A percentile compares a stretch with the other conserved stretches of the same genome.
These are phyloP conservation scores for Berkeleyomyces basicola DNA, from an alignment of 2,329 filamentous ascomycete species.

Conservation along the genomic window DNA sequence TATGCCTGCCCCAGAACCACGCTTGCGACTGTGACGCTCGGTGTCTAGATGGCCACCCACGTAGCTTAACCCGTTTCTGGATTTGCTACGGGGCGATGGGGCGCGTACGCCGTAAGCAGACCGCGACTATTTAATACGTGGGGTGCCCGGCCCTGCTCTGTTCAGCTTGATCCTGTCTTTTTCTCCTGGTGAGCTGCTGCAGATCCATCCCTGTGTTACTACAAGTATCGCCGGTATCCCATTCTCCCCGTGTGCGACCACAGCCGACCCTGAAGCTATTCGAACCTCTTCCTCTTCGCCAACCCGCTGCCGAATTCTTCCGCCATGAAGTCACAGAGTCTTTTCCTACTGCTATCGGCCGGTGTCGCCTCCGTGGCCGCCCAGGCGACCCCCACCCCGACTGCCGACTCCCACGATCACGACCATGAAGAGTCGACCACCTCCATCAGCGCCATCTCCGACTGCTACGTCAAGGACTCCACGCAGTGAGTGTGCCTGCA, in stretches of 20 bases:
- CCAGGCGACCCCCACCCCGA: not conserved
- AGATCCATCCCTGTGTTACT: not conserved
- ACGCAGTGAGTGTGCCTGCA: constrained; percentile 3
- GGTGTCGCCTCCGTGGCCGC: not conserved
- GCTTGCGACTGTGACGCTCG: not conserved
- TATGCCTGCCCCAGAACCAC: not conserved
- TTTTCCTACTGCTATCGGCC: not conserved
- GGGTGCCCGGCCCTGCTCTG: not conserved
- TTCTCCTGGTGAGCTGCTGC: not conserved
- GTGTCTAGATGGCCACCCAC: not conserved
- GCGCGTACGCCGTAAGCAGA: not conserved
- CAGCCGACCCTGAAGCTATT: not conserved
- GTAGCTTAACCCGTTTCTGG: not conserved
- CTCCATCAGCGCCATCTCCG: constrained; percentile 3
- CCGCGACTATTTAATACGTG: not conserved
- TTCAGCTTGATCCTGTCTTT: not conserved
- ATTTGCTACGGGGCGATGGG: not conserved
- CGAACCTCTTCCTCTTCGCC: not conserved
- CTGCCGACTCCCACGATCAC: not conserved
- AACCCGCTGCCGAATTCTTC: not conserved
- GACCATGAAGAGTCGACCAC: not conserved
- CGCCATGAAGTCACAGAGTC: not conserved
- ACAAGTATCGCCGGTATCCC: not conserved
- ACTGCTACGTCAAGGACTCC: constrained; percentile 8
- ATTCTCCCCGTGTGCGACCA: not conserved